These are phyloP conservation scores for Auricularia sp. DNA, from an alignment of 768 basidiomycete genomes.

Conservation along the genomic window DNA sequence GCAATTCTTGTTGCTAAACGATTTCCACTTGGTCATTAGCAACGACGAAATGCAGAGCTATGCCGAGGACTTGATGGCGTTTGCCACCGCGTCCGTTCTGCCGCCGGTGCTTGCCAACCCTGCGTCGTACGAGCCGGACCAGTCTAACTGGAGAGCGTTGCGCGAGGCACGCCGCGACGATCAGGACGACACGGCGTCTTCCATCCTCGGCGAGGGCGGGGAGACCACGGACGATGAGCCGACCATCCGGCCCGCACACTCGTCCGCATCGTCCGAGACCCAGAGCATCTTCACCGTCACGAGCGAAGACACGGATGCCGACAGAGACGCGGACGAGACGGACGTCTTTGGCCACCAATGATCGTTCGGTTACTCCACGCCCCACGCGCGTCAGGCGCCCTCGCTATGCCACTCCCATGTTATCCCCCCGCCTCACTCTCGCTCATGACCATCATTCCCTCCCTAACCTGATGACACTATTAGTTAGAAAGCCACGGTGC, in stretches of 20 bases:
- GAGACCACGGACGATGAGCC: slow-evolving; percentile 66
- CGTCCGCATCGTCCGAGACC: slow-evolving; percentile 27
- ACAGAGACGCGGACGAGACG: slow-evolving; percentile 22
- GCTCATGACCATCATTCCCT: not conserved
- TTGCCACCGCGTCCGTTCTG: slow-evolving; percentile 15
- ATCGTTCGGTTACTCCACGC: not conserved
- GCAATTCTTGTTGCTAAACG: slow-evolving; percentile 92
- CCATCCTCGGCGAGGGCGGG: slow-evolving; percentile 35
- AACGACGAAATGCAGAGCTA: slow-evolving; percentile 90
- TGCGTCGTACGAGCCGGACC: not conserved
- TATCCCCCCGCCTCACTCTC: not conserved
- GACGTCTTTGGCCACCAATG: not conserved
- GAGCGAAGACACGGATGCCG: slow-evolving; percentile 25
- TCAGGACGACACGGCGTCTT: slow-evolving; percentile 30
- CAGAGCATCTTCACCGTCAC: slow-evolving; percentile 22
- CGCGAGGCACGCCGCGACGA: not conserved
- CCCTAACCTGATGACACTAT: not conserved
- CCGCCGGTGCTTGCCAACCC: not conserved
- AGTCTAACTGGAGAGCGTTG: not conserved
- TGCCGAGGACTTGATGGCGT: slow-evolving; percentile 78
- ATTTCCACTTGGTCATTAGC: slow-evolving; percentile 83
- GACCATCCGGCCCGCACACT: slow-evolving; percentile 53
- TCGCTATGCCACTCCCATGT: too few species aligned
- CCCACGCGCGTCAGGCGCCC: too few species aligned
- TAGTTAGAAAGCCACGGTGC: not conserved